Evolutionary conservation across 192 early-diverging fungal genomes (phyloP).

Genomic region (Spinellus fusiger): DNA sequence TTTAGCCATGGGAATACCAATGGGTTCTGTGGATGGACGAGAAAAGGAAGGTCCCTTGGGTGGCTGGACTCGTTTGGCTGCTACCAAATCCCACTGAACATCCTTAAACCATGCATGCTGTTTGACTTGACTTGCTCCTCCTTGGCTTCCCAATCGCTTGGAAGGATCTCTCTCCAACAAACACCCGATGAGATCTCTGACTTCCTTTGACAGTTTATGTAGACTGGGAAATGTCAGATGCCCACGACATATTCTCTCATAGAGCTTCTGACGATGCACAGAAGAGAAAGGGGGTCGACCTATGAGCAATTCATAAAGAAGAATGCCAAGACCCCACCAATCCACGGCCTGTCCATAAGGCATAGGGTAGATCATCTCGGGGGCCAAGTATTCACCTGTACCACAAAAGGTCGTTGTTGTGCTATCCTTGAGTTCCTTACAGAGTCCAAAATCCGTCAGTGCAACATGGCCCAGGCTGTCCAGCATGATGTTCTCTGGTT

Average conservation of each 20-base stretch:
- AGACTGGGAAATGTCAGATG: slow-evolving; percentile 50
- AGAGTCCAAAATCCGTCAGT: slow-evolving; percentile 74
- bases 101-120: slow-evolving; percentile 69
- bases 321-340: slow-evolving; percentile 80
- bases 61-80: slow-evolving; percentile 53
- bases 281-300: slow-evolving; percentile 72
- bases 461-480: slow-evolving; percentile 66
- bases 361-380: slow-evolving; percentile 68
- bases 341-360: slow-evolving; percentile 71
- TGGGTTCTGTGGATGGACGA: slow-evolving; percentile 54
- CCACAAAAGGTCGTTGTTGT: slow-evolving; percentile 82
- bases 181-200: slow-evolving; percentile 62
- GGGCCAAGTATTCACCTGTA: slow-evolving; percentile 87
- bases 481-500: slow-evolving; percentile 65
- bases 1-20: slow-evolving; percentile 71
- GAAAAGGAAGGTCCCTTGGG: slow-evolving; percentile 39
- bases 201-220: slow-evolving; percentile 48
- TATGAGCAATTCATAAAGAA: slow-evolving; percentile 68
- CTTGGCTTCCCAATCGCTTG: slow-evolving; percentile 53
- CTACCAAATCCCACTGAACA: slow-evolving; percentile 58
- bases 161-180: slow-evolving; percentile 51
- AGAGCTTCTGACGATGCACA: slow-evolving; percentile 56
- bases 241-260: slow-evolving; percentile 59
- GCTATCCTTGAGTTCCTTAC: slow-evolving; percentile 55
- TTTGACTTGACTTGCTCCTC: slow-evolving; percentile 63